These are phyloP conservation scores for Capronia coronata DNA, from an alignment of 2,329 filamentous ascomycete species.

Conservation along the genomic window DNA sequence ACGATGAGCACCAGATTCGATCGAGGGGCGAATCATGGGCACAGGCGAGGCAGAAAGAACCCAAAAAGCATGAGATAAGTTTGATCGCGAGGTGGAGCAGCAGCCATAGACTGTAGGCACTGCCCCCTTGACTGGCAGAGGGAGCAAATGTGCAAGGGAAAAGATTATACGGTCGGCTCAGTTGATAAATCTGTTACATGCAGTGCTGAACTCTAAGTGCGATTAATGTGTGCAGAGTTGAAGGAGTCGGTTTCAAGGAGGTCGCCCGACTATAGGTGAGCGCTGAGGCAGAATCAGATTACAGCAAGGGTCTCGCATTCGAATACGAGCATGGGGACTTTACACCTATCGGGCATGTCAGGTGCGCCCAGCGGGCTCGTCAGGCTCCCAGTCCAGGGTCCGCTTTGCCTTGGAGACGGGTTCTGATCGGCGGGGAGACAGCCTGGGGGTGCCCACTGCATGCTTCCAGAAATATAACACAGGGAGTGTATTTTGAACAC, in stretches of 20 bases:
- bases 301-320: not conserved
- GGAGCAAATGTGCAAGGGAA: not conserved
- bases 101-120: not conserved
- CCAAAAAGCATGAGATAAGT: not conserved
- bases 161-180: no score
- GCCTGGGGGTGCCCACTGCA: not conserved
- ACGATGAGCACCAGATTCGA: not conserved
- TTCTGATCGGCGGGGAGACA: not conserved
- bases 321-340: no score
- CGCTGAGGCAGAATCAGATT: not conserved
- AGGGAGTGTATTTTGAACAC: not conserved
- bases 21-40: constrained; percentile 5
- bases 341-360: no score
- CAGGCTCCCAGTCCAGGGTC: no score
- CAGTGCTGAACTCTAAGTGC: no score
- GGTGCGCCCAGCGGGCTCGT: no score
- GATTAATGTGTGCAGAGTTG: no score
- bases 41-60: not conserved
- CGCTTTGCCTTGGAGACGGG: no score
- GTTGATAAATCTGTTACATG: no score
- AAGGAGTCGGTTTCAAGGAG: no score
- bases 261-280: no score
- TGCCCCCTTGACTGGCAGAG: not conserved
- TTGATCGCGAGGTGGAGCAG: not conserved
- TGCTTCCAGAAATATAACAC: constrained; percentile 13